Evolutionary conservation across 179 eudicot species (phyloP).

Genomic region (Silene noctiflora): DNA sequence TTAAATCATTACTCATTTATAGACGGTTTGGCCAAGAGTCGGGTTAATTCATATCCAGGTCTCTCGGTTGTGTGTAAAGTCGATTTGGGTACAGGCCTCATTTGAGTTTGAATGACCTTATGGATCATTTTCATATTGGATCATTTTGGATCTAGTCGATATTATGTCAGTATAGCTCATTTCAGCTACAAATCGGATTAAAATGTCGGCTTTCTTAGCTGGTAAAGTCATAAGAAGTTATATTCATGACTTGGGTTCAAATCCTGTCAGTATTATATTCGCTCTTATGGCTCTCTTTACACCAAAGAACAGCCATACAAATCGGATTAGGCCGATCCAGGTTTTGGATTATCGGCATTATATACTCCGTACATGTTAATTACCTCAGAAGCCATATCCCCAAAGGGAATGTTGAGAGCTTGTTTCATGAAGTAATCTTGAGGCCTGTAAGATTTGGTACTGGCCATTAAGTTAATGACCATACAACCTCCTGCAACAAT

Average conservation of each 20-base stretch:
- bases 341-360: neutral
- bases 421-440: slow-evolving; percentile 26
- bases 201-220: no score
- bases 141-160: neutral
- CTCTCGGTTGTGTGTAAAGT: neutral
- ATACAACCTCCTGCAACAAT: slow-evolving; percentile 22
- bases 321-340: no score
- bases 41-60: neutral
- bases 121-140: neutral
- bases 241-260: no score
- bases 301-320: no score
- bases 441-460: slow-evolving; percentile 11
- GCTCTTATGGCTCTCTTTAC: no score
- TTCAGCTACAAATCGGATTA: neutral
- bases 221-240: no score
- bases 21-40: no score
- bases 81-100: neutral
- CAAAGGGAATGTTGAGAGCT: slow-evolving; percentile 17
- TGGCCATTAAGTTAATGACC: slow-evolving; percentile 23
- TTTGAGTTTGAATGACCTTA: neutral
- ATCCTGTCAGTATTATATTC: no score
- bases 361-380: no score
- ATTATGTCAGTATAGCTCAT: neutral
- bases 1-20: no score
- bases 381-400: slow-evolving; percentile 20